Percentiles rank a stretch among this genome's conserved stretches.
These are phyloP conservation scores for Diaporthe aspalathi DNA, from an alignment of 2,329 filamentous ascomycete species.

Conservation along the genomic window DNA sequence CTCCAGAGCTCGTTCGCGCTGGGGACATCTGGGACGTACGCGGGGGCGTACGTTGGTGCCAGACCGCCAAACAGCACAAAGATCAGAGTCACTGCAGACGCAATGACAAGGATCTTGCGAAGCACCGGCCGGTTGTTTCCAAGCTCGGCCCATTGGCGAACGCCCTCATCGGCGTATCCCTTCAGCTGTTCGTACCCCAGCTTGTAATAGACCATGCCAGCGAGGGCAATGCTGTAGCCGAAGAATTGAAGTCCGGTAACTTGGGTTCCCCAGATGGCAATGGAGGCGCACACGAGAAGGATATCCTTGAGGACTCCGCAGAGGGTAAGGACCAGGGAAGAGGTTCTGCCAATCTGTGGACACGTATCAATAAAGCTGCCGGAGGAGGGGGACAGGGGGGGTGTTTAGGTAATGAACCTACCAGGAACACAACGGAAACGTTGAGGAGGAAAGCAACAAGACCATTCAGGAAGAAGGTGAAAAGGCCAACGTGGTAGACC, in stretches of 20 bases:
- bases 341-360: slow-evolving; percentile 84
- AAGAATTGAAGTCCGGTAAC: slow-evolving; percentile 83
- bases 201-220: slow-evolving; percentile 87
- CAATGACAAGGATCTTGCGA: slow-evolving; percentile 81
- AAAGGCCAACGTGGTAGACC: slow-evolving; percentile 78
- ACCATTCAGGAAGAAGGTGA: slow-evolving; percentile 80
- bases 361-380: background rate
- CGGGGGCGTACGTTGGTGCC: slow-evolving; percentile 69
- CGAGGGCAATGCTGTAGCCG: slow-evolving; percentile 83
- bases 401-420: slow-evolving; percentile 57
- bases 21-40: slow-evolving; percentile 55
- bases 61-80: slow-evolving; percentile 78
- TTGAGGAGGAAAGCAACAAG: slow-evolving; percentile 84
- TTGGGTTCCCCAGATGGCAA: slow-evolving; percentile 83
- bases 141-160: slow-evolving; percentile 87
- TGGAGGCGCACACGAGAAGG: slow-evolving; percentile 81
- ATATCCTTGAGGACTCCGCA: slow-evolving; percentile 92
- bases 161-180: slow-evolving; percentile 78
- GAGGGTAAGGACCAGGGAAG: slow-evolving; percentile 85
- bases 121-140: slow-evolving; percentile 80
- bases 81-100: slow-evolving; percentile 69
- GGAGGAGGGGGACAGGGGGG: background rate
- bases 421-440: slow-evolving; percentile 86
- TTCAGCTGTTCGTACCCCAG: slow-evolving; percentile 85
- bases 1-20: slow-evolving; percentile 62